phyloP scores from a whole-genome alignment of 2,329 filamentous ascomycete species.

The Xylariaceae sp. region DNA sequence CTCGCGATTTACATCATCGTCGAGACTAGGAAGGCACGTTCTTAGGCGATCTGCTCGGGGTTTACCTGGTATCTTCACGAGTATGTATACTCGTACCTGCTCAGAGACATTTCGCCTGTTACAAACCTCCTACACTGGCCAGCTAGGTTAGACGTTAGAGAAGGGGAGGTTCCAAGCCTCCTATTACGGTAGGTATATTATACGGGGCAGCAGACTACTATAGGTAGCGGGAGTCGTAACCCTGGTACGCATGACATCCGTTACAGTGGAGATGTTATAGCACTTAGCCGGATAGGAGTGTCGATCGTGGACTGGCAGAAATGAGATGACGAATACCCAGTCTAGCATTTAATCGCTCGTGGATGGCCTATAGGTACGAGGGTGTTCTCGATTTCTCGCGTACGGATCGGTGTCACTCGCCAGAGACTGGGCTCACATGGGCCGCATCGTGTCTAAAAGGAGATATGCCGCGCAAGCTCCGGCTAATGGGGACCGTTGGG shows the following conservation, averaged over 20 bases:
- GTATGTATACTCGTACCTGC: too few species aligned
- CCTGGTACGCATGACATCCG: neutral
- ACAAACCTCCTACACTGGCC: too few species aligned
- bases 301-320: neutral
- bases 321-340: neutral
- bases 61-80: too few species aligned
- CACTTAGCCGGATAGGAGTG: neutral
- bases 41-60: too few species aligned
- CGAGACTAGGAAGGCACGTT: neutral
- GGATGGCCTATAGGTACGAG: neutral
- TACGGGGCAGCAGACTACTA: too few species aligned
- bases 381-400: too few species aligned
- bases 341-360: neutral
- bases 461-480: neutral
- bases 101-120: too few species aligned
- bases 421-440: neutral
- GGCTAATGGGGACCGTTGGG: too few species aligned
- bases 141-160: too few species aligned
- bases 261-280: neutral
- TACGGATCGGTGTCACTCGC: neutral
- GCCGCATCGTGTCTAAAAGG: neutral
- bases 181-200: too few species aligned
- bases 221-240: too few species aligned
- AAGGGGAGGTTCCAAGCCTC: too few species aligned
- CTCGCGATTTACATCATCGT: neutral